phyloP scores from a whole-genome alignment of 768 basidiomycete genomes.

The Mycena floridula region DNA sequence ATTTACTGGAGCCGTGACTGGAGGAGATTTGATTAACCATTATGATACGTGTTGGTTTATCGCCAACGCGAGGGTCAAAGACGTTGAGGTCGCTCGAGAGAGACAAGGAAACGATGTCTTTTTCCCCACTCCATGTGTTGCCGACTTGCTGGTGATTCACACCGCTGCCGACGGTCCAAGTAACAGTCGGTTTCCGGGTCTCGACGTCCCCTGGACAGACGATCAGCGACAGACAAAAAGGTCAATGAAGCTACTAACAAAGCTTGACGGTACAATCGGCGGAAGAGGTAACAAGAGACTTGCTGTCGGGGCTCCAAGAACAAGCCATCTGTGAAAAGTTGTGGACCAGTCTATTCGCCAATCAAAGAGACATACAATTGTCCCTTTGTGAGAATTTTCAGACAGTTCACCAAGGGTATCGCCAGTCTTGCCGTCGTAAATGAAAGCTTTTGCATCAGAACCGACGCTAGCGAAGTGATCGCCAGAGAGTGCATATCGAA shows the following conservation, averaged over 20 bases:
- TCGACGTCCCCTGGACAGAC: constrained; percentile 69
- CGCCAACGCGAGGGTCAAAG: constrained; percentile 66
- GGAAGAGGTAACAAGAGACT: constrained; percentile 71
- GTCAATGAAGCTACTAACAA: constrained; percentile 41
- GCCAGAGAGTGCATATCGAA: constrained; percentile 78
- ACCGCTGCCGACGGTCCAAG: constrained; percentile 72
- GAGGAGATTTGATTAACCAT: too few species aligned
- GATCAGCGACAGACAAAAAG: neutral
- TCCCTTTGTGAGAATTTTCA: constrained; percentile 67
- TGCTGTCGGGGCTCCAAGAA: constrained; percentile 78
- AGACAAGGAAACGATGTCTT: constrained; percentile 76
- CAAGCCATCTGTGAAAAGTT: constrained; percentile 48
- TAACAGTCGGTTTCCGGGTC: constrained; percentile 55
- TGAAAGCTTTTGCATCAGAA: constrained; percentile 78
- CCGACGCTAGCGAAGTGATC: constrained; percentile 84
- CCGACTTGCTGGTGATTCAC: constrained; percentile 82
- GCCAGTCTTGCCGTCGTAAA: constrained; percentile 89
- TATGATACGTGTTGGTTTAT: constrained; percentile 48
- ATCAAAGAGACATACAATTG: constrained; percentile 47
- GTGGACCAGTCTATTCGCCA: neutral
- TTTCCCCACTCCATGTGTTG: constrained; percentile 71
- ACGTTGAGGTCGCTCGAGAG: constrained; percentile 77
- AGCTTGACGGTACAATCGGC: constrained; percentile 85
- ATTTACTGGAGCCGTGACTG: too few species aligned
- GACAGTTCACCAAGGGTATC: constrained; percentile 67